Conservation (phyloP, 2,329 filamentous ascomycete species). For the Aspergillus ruber region DNA sequence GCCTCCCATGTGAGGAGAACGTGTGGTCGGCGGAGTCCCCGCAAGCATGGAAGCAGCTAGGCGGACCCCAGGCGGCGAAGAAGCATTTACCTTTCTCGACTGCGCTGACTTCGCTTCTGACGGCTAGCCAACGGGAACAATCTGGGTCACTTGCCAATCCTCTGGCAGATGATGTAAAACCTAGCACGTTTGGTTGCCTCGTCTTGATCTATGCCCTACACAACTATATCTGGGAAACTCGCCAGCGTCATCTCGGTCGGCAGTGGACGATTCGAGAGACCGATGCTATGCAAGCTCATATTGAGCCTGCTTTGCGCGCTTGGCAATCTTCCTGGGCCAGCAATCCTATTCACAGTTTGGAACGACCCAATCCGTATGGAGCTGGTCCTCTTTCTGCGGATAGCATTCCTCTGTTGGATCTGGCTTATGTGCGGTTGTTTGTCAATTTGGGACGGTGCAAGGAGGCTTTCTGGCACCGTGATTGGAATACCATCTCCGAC, state of each 20-base stretch:
- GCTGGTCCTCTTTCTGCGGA: constrained; percentile 79
- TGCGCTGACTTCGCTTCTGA: constrained; percentile 72
- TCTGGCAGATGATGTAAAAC: constrained; percentile 56
- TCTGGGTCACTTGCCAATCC: constrained; percentile 41
- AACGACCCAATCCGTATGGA: constrained; percentile 77
- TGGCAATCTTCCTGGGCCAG: constrained; percentile 92
- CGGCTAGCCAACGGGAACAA: constrained; percentile 62
- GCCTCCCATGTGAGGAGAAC: constrained; percentile 88
- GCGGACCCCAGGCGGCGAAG: constrained; percentile 64
- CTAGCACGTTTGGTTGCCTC: constrained; percentile 87
- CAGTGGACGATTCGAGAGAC: constrained; percentile 89
- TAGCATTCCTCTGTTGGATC: constrained; percentile 80
- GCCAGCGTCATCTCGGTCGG: constrained; percentile 80
- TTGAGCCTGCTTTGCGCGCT: constrained; percentile 85
- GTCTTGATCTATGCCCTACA: constrained; percentile 90
- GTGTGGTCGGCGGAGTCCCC: constrained; percentile 78
- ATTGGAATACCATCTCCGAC: constrained; percentile 86
- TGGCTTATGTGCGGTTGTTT: constrained; percentile 87
- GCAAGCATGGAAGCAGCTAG: constrained; percentile 72
- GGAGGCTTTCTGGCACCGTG: constrained; percentile 87
- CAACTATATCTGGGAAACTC: constrained; percentile 97
- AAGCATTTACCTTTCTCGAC: constrained; percentile 73
- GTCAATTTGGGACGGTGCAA: constrained; percentile 89
- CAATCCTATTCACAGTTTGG: constrained; percentile 75
- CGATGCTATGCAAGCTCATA: constrained; percentile 91